Evolutionary conservation across 805 yeast species (phyloP), one percentile per base, ranked within the genome.

Genomic region (Debaryomyces maramus): DNA sequence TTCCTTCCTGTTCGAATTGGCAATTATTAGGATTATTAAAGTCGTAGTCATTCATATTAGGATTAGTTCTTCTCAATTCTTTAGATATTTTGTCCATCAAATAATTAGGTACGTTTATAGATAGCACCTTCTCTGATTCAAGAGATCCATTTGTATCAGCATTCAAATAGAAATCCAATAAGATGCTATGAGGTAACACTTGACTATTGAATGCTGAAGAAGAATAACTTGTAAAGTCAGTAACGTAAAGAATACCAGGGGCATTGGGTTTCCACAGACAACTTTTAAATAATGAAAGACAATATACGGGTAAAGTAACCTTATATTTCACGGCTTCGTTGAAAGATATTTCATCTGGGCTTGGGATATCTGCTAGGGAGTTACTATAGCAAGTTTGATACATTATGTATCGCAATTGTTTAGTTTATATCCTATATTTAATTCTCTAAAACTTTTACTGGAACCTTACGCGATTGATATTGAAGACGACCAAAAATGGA

Each of bases 251-350:
- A 15, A 43, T 36, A 10, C 46, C 52, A 16, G 47, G 48, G 1
- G 46, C 42, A 26, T 16, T 36, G 4, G 36, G 26, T n/a, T 34
- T 37, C 47, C 47, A 47, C 2, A 36, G 23, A 5, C 24, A 11
- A 15, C 44, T 43, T 17, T 34, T 39, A 22, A 32, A 45, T 15
- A 40, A 31, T 23, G 45, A 37, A 5, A 48, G 31, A 16, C 40
- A 36, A 22, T 45, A 40, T 10, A 45, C 47, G 2, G 52, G 50
- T 3, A 48, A 31, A 2, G 39, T 41, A 15, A 48, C 41, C 21
- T 37, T 35, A 38, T 33, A 43, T 21, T 36, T 18, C 5, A 36
- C 21, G 3, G 22, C 22, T 5, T 29, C 28, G 18, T 21, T 35
- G 10, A 20, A 16, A 26, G 31, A 15, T 10, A 43, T 34, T 11